A percentile compares a stretch with the other conserved stretches of the same genome.
These are phyloP conservation scores for Poronia punctata DNA, from an alignment of 495 filamentous ascomycete species.

Conservation along the genomic window DNA sequence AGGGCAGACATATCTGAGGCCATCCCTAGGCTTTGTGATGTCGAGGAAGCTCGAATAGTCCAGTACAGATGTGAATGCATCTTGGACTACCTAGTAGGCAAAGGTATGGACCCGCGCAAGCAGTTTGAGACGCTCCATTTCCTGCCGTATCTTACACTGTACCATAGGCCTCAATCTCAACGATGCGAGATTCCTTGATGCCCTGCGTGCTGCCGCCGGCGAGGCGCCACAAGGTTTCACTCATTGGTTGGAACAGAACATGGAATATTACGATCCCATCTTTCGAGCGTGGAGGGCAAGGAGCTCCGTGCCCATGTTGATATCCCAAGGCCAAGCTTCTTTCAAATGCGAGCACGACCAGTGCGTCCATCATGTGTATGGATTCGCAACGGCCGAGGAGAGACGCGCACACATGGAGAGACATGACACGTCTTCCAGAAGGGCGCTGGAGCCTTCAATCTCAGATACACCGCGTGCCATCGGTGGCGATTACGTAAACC, in stretches of 20 bases:
- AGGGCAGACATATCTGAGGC: conserved; percentile 40
- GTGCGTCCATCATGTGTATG: conserved; percentile 46
- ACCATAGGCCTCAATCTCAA: conserved; percentile 38
- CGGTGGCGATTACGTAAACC: conserved; percentile 16
- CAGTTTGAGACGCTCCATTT: conserved; percentile 11
- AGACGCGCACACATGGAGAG: conserved; percentile 40
- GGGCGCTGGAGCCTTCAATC: conserved; percentile 39
- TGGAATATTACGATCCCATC: conserved; percentile 39
- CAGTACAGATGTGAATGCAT: conserved; percentile 47
- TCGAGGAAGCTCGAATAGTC: conserved; percentile 41
- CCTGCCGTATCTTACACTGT: not conserved
- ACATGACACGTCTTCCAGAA: conserved; percentile 33
- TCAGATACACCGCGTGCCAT: conserved; percentile 27
- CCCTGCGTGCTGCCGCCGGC: conserved; percentile 29
- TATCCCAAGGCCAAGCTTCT: conserved; percentile 32
- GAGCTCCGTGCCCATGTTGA: conserved; percentile 32
- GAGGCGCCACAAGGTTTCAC: conserved; percentile 37
- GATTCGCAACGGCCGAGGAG: conserved; percentile 38
- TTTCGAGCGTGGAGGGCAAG: conserved; percentile 33
- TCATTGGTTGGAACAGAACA: conserved; percentile 40
- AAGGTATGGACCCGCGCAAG: conserved; percentile 32
- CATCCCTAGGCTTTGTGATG: conserved; percentile 37
- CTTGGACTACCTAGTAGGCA: conserved; percentile 39
- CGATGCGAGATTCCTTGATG: conserved; percentile 35
- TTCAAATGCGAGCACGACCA: conserved; percentile 45